Evolutionary conservation across 305 asterid species (phyloP), one percentile per base, ranked within the genome.

Genomic region (Coffea humblotiana): DNA sequence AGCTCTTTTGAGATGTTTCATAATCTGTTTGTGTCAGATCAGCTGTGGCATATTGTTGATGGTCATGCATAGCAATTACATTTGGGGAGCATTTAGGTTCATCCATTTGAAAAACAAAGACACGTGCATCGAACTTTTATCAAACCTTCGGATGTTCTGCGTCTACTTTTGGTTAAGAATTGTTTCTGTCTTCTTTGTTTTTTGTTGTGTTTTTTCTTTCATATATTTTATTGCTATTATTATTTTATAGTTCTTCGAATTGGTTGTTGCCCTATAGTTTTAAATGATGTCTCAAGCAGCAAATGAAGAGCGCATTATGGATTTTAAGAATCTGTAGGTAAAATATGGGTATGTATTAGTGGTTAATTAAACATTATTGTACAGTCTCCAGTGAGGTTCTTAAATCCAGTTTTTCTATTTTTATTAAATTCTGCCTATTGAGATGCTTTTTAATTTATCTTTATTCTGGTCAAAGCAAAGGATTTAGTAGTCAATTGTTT

Each of bases 91-190:
- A 11, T 14, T 12, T 27, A 32, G 21, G 21, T 27, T 29, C 10
- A 12, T 27, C 43, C 43, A 32, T 72, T 48, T 49, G 40, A 47
- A 27, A 14, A 32, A 14, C 19, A 21, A 32, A 54, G 18, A 19
- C 65, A 1, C 16, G 29, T 74, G 27, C 29, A 29, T n/a, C 15
- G 19, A 61, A 32, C 3, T 12, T 43, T 43, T 2, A 35, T 14
- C 19, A 56, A 21, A 21, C 27, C 40, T 75, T 74, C 67, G 6
- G 6, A 25, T 66, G 47, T n/a, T 49, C 25, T 74, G 74, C 70
- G 7, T 67, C 70, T 76, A 56, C 29, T 14, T 60, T 71, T 81
- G 69, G 79, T 81, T 75, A 58, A 48, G 32, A 48, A 49, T 14
- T 51, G n/a, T 66, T 14, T 71, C 43, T 60, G 65, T 21, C 27